phyloP scores from a whole-genome alignment of 2,329 filamentous ascomycete species.

The Arthroderma uncinatum region DNA sequence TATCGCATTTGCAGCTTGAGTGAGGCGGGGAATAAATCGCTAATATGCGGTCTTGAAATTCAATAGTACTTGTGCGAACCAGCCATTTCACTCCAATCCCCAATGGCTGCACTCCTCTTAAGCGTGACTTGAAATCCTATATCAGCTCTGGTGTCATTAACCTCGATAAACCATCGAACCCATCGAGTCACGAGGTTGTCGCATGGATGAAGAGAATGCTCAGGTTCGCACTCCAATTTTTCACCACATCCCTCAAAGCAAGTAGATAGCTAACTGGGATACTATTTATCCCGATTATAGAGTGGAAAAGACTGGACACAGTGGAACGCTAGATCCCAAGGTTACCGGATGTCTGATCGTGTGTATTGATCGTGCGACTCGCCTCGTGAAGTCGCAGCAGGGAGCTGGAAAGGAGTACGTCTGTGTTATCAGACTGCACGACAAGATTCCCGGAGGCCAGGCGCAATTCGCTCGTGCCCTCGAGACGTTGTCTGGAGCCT shows the following conservation, averaged over 20 bases:
- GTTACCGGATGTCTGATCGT: slow-evolving; percentile 93
- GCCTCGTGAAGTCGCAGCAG: slow-evolving; percentile 97
- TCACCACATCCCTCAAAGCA: not conserved
- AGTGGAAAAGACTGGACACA: slow-evolving; percentile 95
- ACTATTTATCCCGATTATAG: slow-evolving; percentile 32
- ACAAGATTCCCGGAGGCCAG: slow-evolving; percentile 87
- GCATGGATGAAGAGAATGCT: slow-evolving; percentile 98
- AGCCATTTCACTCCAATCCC: slow-evolving; percentile 96
- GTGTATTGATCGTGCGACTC: slow-evolving; percentile 90
- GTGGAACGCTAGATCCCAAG: slow-evolving; percentile 94
- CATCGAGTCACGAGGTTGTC: slow-evolving; percentile 95
- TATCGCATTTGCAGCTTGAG: slow-evolving; percentile 17
- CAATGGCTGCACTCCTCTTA: slow-evolving; percentile 78
- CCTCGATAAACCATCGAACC: slow-evolving; percentile 94
- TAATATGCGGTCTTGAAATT: slow-evolving; percentile 4
- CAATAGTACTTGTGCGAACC: slow-evolving; percentile 73
- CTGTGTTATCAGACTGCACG: slow-evolving; percentile 86
- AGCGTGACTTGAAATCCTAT: slow-evolving; percentile 93
- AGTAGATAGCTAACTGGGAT: not conserved
- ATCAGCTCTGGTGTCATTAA: slow-evolving; percentile 97
- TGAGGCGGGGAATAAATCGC: not conserved
- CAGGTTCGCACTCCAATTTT: slow-evolving; percentile 44
- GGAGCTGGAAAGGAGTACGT: slow-evolving; percentile 99
- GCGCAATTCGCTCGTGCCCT: slow-evolving; percentile 85
- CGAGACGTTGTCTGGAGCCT: slow-evolving; percentile 88